A percentile compares a stretch with the other conserved stretches of the same genome.
Conservation (phyloP, 228 moss, liverwort and hornwort genomes). For the Sphagnum magellanicum region DNA sequence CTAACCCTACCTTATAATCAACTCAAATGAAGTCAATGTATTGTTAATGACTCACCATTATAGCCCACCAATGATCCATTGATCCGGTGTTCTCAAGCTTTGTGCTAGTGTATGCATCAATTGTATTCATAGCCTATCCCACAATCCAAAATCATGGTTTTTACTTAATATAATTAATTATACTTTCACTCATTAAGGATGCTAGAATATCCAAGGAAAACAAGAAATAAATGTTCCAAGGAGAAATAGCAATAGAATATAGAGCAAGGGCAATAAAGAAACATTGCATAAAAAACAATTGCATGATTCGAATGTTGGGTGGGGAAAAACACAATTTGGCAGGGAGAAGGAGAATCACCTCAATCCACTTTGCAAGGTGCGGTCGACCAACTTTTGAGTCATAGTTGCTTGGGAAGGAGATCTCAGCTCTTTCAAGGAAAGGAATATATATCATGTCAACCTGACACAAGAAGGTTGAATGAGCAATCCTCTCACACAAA, state of each 20-base stretch:
- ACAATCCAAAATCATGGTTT: not conserved
- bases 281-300: too few relatives aligned
- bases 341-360: conserved; percentile 16
- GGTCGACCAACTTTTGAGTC: conserved; percentile 34
- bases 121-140: conserved; percentile 26
- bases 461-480: conserved; percentile 3
- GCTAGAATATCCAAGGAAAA: not conserved
- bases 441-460: conserved; percentile 40
- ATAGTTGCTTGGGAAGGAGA: conserved; percentile 21
- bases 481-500: too few relatives aligned
- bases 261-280: too few relatives aligned
- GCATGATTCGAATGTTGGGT: too few relatives aligned
- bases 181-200: not conserved
- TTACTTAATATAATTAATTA: too few relatives aligned
- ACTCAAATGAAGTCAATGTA: not conserved
- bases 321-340: too few relatives aligned
- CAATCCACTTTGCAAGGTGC: conserved; percentile 33
- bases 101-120: conserved; percentile 40
- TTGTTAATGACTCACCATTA: conserved; percentile 22
- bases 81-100: conserved; percentile 15
- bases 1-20: too few relatives aligned
- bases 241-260: too few relatives aligned
- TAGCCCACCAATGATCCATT: conserved; percentile 30
- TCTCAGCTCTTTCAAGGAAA: conserved; percentile 41
- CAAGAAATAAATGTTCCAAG: too few relatives aligned